Base-by-base conservation (phyloP, 2,329 filamentous ascomycete species). In the Magnaporthiopsis rhizophila region DNA sequence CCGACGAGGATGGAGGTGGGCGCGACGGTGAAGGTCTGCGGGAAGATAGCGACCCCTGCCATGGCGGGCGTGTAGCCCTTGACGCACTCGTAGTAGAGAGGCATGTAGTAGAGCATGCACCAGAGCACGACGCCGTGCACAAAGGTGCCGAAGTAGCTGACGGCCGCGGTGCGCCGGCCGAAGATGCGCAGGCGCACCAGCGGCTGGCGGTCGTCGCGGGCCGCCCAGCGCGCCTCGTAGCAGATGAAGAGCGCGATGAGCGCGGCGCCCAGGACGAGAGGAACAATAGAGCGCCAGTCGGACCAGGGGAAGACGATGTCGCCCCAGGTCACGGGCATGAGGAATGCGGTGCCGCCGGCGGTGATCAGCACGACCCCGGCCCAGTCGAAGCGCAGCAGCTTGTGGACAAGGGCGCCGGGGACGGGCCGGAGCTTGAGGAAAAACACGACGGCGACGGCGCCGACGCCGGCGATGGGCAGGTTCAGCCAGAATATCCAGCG, bases 371-470 rank as follows among this genome's bases (percentile, higher is more conserved):
- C 62, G 26, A 77, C 79, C n/a, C 81, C 81, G 2, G 75, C 36
- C 61, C 72, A 78, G 67, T 85, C 82, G 61, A 65, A 45, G 18
- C 45, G 30, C 30, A 18, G 21, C 8, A 66, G 60, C 61, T 63
- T 45, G 34, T 30, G 36, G 15, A 15, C 86, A 74, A 62, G 79
- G 75, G 90, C 34, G 72, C 0, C 86, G 82, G 0, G 89, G 90
- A 64, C 81, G 80, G 1, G 89, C 88, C 90, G 85, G 28, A 91
- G 75, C 71, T 89, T 85, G 30, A 92, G 80, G 67, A 88, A 84
- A 68, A 90, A 83, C 62, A 89, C 66, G 13, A 85, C 74, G 34
- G 84, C 75, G 59, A 76, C 64, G 61, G 84, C 77, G 34, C 76
- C 79, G n/a, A 79, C 67, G 21, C 77, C 82, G 28, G 78, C 79